Percentiles rank a stretch among this genome's conserved stretches.
phyloP scores from a whole-genome alignment of 192 early-diverging fungal species.

The Coemansia sp. region DNA sequence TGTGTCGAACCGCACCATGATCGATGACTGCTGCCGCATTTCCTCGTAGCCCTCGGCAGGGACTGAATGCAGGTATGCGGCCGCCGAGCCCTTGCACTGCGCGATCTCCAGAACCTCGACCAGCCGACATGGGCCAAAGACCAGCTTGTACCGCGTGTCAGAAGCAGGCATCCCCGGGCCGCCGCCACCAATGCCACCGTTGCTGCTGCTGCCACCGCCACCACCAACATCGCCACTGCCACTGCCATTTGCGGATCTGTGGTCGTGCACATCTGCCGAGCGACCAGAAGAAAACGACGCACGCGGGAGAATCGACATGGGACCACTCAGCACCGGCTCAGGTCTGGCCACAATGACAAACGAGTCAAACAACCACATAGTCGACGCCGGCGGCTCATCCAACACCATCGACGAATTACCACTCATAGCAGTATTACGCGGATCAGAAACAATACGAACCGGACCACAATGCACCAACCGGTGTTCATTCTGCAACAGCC shows the following conservation, averaged over 20 bases:
- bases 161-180: slow-evolving; percentile 23
- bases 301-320: slow-evolving; percentile 10
- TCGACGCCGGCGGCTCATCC: slow-evolving; percentile 25
- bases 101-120: slow-evolving; percentile 51
- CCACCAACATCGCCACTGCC: slow-evolving; percentile 7
- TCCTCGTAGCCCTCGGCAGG: slow-evolving; percentile 1
- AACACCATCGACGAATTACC: slow-evolving; percentile 13
- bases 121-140: slow-evolving; percentile 34
- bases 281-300: slow-evolving; percentile 8
- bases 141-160: slow-evolving; percentile 18
- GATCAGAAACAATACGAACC: slow-evolving; percentile 19
- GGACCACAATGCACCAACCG: slow-evolving; percentile 33
- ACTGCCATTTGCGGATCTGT: background rate
- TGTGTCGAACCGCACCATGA: slow-evolving; percentile 42
- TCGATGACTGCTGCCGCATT: slow-evolving; percentile 20
- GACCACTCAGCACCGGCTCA: slow-evolving; percentile 1
- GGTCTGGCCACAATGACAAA: slow-evolving; percentile 36
- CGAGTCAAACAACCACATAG: slow-evolving; percentile 49
- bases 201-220: background rate
- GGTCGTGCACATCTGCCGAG: slow-evolving; percentile 7
- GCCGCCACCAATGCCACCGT: background rate
- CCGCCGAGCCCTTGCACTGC: slow-evolving; percentile 41
- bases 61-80: slow-evolving; percentile 30
- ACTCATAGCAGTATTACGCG: slow-evolving; percentile 14
- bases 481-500: slow-evolving; percentile 30